Percentiles rank a stretch among this genome's conserved stretches.
Evolutionary conservation across 1,284 basidiomycete species (phyloP).

Genomic region (Rhodotorula sp.): DNA sequence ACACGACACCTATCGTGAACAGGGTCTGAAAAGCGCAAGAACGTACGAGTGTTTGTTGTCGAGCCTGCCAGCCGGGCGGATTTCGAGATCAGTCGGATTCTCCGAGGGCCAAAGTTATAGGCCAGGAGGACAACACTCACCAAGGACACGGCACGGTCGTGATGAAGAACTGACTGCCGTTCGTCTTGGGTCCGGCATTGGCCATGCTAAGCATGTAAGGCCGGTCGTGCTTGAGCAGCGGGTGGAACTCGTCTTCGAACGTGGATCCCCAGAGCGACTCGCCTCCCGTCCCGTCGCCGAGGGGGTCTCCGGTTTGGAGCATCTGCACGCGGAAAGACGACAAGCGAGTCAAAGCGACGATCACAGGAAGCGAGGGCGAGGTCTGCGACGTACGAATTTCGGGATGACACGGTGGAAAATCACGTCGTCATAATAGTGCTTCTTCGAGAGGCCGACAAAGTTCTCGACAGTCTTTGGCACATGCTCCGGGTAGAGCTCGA

Average conservation of each 20-base stretch:
- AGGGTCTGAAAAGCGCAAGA: background rate
- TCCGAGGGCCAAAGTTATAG: no score
- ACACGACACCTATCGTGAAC: background rate
- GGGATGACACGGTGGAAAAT: conserved; percentile 98
- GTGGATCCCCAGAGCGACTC: conserved; percentile 89
- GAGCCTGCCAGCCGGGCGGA: conserved; percentile 1
- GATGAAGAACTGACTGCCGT: conserved; percentile 94
- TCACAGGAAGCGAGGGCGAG: background rate
- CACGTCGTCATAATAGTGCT: conserved; percentile 87
- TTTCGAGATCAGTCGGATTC: no score
- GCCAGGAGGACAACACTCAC: conserved; percentile 50
- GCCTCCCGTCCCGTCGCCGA: conserved; percentile 97
- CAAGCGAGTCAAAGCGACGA: background rate
- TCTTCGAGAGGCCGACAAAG: conserved; percentile 89
- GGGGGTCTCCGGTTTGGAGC: conserved; percentile 96
- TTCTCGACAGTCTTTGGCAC: conserved; percentile 96
- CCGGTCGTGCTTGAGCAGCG: conserved; percentile 83
- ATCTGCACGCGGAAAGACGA: conserved; percentile 55
- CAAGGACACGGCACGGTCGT: conserved; percentile 93
- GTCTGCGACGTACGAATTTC: conserved; percentile 69
- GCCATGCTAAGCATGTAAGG: conserved; percentile 99
- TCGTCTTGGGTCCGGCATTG: conserved; percentile 91
- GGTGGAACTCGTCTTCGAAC: conserved; percentile 91
- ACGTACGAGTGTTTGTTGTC: conserved; percentile 30
- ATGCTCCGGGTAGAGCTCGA: conserved; percentile 77